Conservation (phyloP, 192 early-diverging fungal genomes). For the Spizellomyces punctatus region DNA sequence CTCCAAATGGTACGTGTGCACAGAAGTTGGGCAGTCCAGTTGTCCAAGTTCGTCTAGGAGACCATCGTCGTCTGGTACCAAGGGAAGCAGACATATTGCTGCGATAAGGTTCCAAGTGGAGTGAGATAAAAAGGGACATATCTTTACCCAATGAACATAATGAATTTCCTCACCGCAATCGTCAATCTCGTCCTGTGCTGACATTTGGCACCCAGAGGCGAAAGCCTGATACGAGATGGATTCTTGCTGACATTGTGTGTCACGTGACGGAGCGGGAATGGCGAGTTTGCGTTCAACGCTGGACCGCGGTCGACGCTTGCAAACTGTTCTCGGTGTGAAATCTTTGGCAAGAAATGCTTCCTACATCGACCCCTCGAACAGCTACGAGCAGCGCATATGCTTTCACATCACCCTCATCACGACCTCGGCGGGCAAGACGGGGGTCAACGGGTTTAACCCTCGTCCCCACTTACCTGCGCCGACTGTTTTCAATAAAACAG, state of each 20-base stretch:
- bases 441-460: not conserved
- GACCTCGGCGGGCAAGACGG: not conserved
- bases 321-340: not conserved
- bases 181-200: not conserved
- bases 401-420: not conserved
- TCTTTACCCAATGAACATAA: not conserved
- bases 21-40: slow-evolving; percentile 10
- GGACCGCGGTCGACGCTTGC: not conserved
- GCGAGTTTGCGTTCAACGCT: not conserved
- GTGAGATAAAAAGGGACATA: not conserved
- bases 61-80: not conserved
- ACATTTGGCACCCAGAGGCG: not conserved
- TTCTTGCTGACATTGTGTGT: not conserved
- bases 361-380: not conserved
- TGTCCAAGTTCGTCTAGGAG: not conserved
- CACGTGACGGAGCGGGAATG: not conserved
- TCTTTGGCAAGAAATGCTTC: not conserved
- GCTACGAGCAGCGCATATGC: not conserved
- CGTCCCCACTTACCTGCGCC: slow-evolving; percentile 29
- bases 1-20: slow-evolving; percentile 6
- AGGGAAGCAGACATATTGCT: slow-evolving; percentile 8
- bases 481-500: slow-evolving; percentile 50
- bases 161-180: not conserved
- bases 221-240: too few species aligned
- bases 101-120: too few species aligned